phyloP scores from a whole-genome alignment of 805 yeast species.

The Nakazawaea wyomingensis region DNA sequence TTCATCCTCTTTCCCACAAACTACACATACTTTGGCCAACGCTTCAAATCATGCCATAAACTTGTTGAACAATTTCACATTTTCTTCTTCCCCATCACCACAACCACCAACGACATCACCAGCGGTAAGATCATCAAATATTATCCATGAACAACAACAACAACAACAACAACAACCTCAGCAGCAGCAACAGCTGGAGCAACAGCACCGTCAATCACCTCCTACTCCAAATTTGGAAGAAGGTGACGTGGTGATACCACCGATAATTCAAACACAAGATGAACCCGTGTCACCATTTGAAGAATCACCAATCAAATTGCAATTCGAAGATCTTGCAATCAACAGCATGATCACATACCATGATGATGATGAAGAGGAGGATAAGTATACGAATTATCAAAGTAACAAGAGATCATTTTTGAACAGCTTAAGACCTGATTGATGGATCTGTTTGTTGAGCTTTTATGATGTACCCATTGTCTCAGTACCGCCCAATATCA shows the following conservation, averaged over 20 bases:
- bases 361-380: conserved; percentile 10
- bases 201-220: too few species aligned
- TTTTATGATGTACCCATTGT: neutral
- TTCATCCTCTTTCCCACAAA: conserved; percentile 26
- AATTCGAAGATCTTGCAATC: neutral
- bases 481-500: too few species aligned
- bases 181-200: too few species aligned
- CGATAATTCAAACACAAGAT: too few species aligned
- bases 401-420: conserved; percentile 37
- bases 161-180: too few species aligned
- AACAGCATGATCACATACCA: neutral
- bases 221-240: too few species aligned
- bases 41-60: conserved; percentile 25
- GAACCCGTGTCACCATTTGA: too few species aligned
- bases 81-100: conserved; percentile 14
- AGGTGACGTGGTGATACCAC: too few species aligned
- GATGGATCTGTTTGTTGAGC: neutral
- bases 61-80: conserved; percentile 19
- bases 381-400: conserved; percentile 40
- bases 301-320: too few species aligned
- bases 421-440: conserved; percentile 34
- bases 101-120: too few species aligned
- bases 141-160: too few species aligned
- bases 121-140: too few species aligned
- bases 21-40: conserved; percentile 19